These are phyloP conservation scores for Monoraphidium neglectum DNA, from an alignment of 139 green algal species.

Conservation along the genomic window DNA sequence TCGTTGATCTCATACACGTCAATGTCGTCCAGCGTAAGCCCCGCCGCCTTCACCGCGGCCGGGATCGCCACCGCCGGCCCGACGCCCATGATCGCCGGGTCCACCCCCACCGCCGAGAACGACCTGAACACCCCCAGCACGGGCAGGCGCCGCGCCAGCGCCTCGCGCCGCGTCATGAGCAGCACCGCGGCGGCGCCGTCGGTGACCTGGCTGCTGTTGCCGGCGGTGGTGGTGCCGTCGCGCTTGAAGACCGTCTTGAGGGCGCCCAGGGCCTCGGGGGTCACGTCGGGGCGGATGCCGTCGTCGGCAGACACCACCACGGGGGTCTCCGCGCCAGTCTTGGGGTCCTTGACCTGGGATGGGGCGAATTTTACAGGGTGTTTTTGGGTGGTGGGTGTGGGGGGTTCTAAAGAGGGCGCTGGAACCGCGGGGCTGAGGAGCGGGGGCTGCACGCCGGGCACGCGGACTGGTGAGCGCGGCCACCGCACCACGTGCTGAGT, in stretches of 20 bases:
- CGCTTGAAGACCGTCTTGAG: conserved; percentile 94
- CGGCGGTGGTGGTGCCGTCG: conserved; percentile 92
- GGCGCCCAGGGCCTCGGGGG: conserved; percentile 63
- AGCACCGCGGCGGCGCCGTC: conserved; percentile 92
- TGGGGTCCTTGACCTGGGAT: conserved; percentile 77
- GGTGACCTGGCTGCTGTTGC: conserved; percentile 92
- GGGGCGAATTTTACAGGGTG: too few species aligned
- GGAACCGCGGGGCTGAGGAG: too few species aligned
- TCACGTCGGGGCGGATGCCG: conserved; percentile 84
- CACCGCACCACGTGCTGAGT: too few species aligned
- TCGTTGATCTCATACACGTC: conserved; percentile 99
- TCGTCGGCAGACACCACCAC: conserved; percentile 88
- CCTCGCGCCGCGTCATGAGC: conserved; percentile 94
- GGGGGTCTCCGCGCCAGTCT: conserved; percentile 75
- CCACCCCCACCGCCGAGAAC: conserved; percentile 92
- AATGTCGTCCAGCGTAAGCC: conserved; percentile 88
- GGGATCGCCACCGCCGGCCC: conserved; percentile 96
- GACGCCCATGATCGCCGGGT: conserved; percentile 97
- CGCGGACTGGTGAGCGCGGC: too few species aligned
- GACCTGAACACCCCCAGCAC: conserved; percentile 92
- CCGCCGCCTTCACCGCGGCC: conserved; percentile 76
- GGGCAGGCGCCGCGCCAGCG: conserved; percentile 75
- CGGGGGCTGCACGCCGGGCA: too few species aligned
- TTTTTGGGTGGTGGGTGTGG: too few species aligned
- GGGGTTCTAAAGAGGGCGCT: too few species aligned